phyloP scores from a whole-genome alignment of 148 eudicot genomes.

The Camellia granthamiana region DNA sequence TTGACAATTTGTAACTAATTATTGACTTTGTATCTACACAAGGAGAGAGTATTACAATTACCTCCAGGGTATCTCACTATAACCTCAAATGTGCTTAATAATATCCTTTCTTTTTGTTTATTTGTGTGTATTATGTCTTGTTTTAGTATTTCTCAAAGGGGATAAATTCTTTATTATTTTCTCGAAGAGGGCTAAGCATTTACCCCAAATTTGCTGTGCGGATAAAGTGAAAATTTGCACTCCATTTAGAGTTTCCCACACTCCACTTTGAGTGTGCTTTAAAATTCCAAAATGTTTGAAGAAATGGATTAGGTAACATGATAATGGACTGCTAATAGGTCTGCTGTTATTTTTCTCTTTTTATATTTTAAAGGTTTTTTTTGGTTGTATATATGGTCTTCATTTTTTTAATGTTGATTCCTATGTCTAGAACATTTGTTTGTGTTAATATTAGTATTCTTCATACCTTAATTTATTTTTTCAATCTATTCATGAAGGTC shows the following conservation, averaged over 20 bases:
- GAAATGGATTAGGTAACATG: background rate
- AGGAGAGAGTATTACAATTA: no score
- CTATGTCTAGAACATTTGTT: background rate
- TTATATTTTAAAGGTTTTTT: background rate
- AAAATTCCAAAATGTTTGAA: background rate
- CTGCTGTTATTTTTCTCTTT: background rate
- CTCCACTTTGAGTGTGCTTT: background rate
- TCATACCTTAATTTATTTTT: constrained; percentile 9
- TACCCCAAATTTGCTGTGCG: no score
- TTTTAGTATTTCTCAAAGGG: no score
- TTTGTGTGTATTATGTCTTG: no score
- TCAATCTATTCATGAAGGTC: constrained; percentile 51
- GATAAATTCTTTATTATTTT: no score
- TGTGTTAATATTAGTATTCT: background rate
- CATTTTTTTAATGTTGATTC: background rate
- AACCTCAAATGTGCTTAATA: no score
- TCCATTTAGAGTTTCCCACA: background rate
- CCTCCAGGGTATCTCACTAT: no score
- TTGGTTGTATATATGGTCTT: background rate
- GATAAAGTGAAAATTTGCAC: background rate
- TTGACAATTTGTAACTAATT: no score
- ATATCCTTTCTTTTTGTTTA: no score
- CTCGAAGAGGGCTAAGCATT: no score
- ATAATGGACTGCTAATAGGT: background rate
- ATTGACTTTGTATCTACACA: no score